A percentile compares a stretch with the other conserved stretches of the same genome.
Evolutionary conservation across 257 asterid species (phyloP).

Genomic region (Solanum bukasovii): DNA sequence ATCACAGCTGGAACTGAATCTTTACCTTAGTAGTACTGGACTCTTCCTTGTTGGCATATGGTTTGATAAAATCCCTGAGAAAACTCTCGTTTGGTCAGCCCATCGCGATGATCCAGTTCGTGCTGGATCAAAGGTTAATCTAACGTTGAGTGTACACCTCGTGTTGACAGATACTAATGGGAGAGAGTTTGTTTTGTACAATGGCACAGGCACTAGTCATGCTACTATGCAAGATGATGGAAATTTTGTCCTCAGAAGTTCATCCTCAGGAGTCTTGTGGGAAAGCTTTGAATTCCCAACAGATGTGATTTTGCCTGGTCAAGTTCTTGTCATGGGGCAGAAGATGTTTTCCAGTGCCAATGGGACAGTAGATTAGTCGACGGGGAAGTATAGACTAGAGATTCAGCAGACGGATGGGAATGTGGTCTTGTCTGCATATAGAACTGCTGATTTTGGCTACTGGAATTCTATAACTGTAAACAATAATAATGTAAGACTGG

Average conservation of each 20-base stretch:
- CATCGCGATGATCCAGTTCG: conserved; percentile 14
- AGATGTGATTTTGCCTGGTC: conserved; percentile 1
- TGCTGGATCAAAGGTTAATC: conserved; percentile 14
- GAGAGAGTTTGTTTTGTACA: conserved; percentile 1
- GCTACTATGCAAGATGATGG: conserved; percentile 24
- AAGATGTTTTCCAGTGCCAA: background rate
- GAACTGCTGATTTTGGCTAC: background rate
- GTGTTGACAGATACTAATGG: conserved; percentile 3
- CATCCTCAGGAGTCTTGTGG: conserved; percentile 7
- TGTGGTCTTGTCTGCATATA: background rate
- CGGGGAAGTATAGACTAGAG: background rate
- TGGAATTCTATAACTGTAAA: background rate
- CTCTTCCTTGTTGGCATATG: conserved; percentile 29
- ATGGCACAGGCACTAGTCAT: background rate
- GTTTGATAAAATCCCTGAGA: conserved; percentile 19
- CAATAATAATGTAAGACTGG: background rate
- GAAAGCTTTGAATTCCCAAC: conserved; percentile 19
- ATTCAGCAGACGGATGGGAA: background rate
- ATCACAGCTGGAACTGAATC: background rate
- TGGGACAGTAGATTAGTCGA: background rate
- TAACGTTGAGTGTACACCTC: background rate
- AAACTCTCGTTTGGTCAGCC: conserved; percentile 28
- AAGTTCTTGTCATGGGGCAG: background rate
- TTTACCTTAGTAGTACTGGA: background rate
- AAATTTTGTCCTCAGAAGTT: conserved; percentile 9